Conservation (phyloP, 164 flowering plant species). For the Vitis rotundifolia region DNA sequence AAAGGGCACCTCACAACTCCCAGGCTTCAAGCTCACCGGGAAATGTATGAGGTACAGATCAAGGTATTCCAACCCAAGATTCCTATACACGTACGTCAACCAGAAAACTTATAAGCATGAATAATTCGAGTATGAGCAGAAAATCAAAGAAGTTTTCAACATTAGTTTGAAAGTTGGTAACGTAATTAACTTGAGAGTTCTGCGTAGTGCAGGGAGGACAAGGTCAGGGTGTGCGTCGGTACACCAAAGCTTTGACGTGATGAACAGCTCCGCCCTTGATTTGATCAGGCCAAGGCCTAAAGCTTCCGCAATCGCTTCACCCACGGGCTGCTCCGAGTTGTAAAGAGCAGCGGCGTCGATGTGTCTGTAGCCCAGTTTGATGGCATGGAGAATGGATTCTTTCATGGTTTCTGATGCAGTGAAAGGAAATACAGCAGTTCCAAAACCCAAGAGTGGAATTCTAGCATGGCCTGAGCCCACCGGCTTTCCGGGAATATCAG, state of each 20-base stretch:
- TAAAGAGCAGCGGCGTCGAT: background rate
- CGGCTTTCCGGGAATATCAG: too few species aligned
- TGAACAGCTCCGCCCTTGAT: background rate
- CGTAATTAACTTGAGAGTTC: too few species aligned
- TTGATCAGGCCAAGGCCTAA: background rate
- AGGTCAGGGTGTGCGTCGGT: too few species aligned
- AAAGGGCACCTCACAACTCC: background rate
- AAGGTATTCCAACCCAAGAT: slow-evolving; percentile 1
- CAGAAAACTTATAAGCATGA: too few species aligned
- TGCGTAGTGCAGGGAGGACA: too few species aligned
- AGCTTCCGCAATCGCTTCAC: background rate
- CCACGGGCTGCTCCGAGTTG: background rate
- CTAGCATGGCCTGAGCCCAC: too few species aligned
- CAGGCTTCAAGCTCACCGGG: background rate
- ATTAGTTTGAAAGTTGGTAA: too few species aligned
- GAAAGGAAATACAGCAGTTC: background rate
- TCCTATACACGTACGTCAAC: background rate
- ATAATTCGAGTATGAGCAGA: too few species aligned
- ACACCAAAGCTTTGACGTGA: too few species aligned
- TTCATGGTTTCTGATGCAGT: background rate
- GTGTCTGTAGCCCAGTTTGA: background rate
- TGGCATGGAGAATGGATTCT: background rate
- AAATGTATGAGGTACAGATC: slow-evolving; percentile 1
- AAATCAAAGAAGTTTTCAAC: too few species aligned
- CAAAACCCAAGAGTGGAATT: too few species aligned